Evolutionary conservation across 495 filamentous ascomycete species (phyloP).

Genomic region (Xylaria castorea): DNA sequence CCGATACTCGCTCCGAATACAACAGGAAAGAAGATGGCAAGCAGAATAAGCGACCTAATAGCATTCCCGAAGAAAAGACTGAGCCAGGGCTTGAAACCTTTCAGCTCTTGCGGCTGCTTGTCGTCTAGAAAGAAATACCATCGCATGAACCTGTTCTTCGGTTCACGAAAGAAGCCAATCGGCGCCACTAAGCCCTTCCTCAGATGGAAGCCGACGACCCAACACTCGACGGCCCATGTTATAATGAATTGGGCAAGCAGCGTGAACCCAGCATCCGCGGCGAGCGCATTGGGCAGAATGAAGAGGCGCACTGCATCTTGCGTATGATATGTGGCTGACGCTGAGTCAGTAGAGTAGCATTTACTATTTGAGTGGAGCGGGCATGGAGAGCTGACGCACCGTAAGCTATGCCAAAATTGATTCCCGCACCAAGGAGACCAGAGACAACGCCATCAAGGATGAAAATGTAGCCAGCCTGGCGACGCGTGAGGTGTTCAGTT

Average conservation of each 20-base stretch:
- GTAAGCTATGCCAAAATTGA: constrained; percentile 12
- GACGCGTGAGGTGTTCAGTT: constrained; percentile 10
- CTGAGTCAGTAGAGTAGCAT: not conserved
- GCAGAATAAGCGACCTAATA: constrained; percentile 10
- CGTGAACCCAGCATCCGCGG: constrained; percentile 43
- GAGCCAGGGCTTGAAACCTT: constrained; percentile 2
- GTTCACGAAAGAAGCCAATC: constrained; percentile 37
- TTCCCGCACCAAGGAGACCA: not conserved
- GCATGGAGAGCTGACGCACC: not conserved
- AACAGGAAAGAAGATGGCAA: constrained; percentile 27
- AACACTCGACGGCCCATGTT: constrained; percentile 42
- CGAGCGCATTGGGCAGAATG: constrained; percentile 42
- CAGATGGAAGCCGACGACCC: constrained; percentile 41
- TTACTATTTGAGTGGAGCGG: not conserved
- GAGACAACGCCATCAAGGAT: not conserved
- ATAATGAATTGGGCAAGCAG: constrained; percentile 43
- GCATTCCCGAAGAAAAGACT: not conserved
- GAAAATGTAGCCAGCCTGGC: constrained; percentile 1
- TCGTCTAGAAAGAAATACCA: constrained; percentile 43
- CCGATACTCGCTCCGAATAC: constrained; percentile 42
- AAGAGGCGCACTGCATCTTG: constrained; percentile 38
- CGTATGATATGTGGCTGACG: constrained; percentile 40
- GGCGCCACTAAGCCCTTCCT: constrained; percentile 34
- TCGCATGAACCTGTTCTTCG: constrained; percentile 20
- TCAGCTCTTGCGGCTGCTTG: not conserved